These are phyloP conservation scores for Hemileccinum rubropunctum DNA, from an alignment of 768 basidiomycete genomes.

Conservation along the genomic window DNA sequence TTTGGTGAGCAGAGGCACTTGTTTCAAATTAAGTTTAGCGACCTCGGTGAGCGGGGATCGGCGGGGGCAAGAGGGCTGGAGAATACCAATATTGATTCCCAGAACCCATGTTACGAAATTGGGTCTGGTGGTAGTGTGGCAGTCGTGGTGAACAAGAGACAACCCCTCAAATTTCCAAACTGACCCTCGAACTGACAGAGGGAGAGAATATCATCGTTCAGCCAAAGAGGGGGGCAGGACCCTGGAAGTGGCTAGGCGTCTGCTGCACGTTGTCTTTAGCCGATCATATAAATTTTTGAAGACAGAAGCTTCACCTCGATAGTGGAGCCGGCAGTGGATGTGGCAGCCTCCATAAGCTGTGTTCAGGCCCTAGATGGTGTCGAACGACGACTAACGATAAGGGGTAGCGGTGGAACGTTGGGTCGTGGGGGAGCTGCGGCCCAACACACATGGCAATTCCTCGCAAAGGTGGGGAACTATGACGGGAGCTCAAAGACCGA, in stretches of 20 bases:
- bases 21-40: neutral
- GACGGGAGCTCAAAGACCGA: constrained; percentile 3
- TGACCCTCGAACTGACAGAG: neutral
- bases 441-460: neutral
- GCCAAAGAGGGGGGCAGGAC: neutral
- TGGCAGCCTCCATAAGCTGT: neutral
- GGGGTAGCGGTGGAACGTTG: neutral
- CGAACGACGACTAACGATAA: neutral
- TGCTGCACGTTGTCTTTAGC: neutral
- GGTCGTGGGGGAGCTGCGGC: neutral
- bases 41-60: neutral
- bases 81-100: neutral
- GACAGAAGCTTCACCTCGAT: neutral
- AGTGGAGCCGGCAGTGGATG: neutral
- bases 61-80: neutral
- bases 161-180: neutral
- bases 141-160: neutral
- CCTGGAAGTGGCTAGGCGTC: neutral
- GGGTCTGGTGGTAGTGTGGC: no score
- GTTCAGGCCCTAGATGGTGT: neutral
- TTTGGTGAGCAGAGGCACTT: neutral
- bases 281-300: neutral
- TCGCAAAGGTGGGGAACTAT: neutral
- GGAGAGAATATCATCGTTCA: neutral
- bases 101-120: neutral